A percentile compares a stretch with the other conserved stretches of the same genome.
phyloP scores from a whole-genome alignment of 495 filamentous ascomycete genomes.

The Penicillium crystallinum region DNA sequence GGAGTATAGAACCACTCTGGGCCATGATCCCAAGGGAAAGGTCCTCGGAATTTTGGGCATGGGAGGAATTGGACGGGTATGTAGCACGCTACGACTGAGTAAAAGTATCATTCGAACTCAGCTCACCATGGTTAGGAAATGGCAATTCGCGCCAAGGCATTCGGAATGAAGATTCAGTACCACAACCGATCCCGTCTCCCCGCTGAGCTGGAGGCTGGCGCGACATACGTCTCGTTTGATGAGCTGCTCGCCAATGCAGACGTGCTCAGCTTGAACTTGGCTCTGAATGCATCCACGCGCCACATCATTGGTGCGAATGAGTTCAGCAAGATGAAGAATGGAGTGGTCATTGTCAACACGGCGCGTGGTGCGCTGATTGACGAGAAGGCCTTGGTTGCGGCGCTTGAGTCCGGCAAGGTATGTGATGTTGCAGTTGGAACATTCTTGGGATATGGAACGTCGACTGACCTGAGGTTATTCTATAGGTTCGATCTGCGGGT shows the following conservation, averaged over 20 bases:
- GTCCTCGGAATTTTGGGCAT: constrained; percentile 77
- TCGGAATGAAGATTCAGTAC: constrained; percentile 68
- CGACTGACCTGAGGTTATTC: background rate
- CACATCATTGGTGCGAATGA: constrained; percentile 64
- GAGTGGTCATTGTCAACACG: constrained; percentile 77
- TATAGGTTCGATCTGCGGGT: constrained; percentile 50
- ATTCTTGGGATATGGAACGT: background rate
- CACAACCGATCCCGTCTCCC: constrained; percentile 59
- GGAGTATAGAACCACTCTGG: constrained; percentile 37
- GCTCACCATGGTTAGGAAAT: constrained; percentile 47
- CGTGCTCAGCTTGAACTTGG: constrained; percentile 73
- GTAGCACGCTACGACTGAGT: too few relatives aligned
- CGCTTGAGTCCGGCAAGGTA: constrained; percentile 65
- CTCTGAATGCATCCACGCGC: constrained; percentile 59
- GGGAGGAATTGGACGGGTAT: constrained; percentile 69
- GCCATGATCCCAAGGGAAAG: constrained; percentile 66
- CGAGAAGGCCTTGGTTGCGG: constrained; percentile 67
- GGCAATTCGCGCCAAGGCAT: constrained; percentile 61
- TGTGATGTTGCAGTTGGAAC: constrained; percentile 13
- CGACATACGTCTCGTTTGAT: constrained; percentile 62
- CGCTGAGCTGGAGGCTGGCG: constrained; percentile 49
- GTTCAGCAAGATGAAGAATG: constrained; percentile 67
- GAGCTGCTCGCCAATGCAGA: constrained; percentile 65
- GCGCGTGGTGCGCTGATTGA: constrained; percentile 75
- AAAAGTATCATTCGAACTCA: background rate